These are phyloP conservation scores for Dictyostelium citrinum DNA, from an alignment of 78 protist species.

Conservation along the genomic window DNA sequence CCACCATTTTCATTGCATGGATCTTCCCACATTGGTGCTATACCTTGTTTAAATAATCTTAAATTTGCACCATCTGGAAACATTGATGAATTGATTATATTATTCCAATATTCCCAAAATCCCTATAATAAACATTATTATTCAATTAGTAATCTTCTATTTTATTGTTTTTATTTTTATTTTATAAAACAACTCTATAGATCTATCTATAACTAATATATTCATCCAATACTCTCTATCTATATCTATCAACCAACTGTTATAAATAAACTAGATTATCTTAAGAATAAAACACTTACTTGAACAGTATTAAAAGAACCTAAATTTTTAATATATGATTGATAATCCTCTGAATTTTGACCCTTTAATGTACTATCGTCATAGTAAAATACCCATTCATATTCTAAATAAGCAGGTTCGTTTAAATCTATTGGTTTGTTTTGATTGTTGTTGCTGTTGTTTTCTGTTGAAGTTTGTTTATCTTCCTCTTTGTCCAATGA, in stretches of 20 bases:
- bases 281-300: constrained; percentile 12
- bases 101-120: constrained; percentile 77
- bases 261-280: too few relatives aligned
- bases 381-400: constrained; percentile 74
- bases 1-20: constrained; percentile 61
- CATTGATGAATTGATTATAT: constrained; percentile 6
- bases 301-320: constrained; percentile 69
- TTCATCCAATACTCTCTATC: too few relatives aligned
- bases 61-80: constrained; percentile 55
- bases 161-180: not conserved
- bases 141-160: not conserved
- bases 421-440: not conserved
- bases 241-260: too few relatives aligned
- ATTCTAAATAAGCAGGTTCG: constrained; percentile 31
- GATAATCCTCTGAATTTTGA: constrained; percentile 53
- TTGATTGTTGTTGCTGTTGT: too few relatives aligned
- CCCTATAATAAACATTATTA: constrained; percentile 7
- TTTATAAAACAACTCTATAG: too few relatives aligned
- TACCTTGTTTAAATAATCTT: constrained; percentile 56
- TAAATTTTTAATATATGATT: constrained; percentile 50
- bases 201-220: too few relatives aligned
- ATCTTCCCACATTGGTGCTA: constrained; percentile 72
- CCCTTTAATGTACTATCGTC: constrained; percentile 73
- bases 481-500: not conserved
- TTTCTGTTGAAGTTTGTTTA: not conserved